Percentiles rank a stretch among this genome's conserved stretches.
Conservation (phyloP, 805 yeast species). For the Cyberlindnera samutprakarnensis region DNA sequence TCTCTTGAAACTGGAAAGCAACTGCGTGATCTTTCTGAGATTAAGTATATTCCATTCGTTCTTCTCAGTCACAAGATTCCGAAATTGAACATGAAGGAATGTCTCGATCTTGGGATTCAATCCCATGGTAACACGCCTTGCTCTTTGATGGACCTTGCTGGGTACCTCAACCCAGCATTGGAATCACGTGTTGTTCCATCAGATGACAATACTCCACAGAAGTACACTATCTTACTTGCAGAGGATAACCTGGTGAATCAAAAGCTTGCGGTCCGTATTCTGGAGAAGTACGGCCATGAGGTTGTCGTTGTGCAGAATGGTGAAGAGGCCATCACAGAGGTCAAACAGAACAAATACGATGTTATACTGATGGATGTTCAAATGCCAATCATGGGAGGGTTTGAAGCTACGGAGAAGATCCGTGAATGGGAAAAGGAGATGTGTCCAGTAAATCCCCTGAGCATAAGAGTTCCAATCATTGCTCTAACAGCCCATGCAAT, state of each 20-base stretch:
- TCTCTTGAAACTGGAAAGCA: slow-evolving; percentile 66
- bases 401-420: slow-evolving; percentile 81
- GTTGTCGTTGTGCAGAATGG: slow-evolving; percentile 86
- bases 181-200: slow-evolving; percentile 78
- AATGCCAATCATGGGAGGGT: slow-evolving; percentile 94
- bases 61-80: slow-evolving; percentile 70
- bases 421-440: slow-evolving; percentile 81
- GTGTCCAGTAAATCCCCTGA: slow-evolving; percentile 58
- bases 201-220: slow-evolving; percentile 69
- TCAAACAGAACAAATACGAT: slow-evolving; percentile 59
- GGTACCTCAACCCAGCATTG: slow-evolving; percentile 76
- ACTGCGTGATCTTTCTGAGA: slow-evolving; percentile 62
- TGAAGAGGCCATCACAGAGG: slow-evolving; percentile 69
- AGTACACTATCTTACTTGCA: slow-evolving; percentile 69
- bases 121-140: slow-evolving; percentile 89
- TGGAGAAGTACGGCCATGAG: slow-evolving; percentile 78
- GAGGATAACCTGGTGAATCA: slow-evolving; percentile 86
- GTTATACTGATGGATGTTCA: slow-evolving; percentile 88
- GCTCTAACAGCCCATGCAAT: slow-evolving; percentile 91
- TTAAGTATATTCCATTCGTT: slow-evolving; percentile 81
- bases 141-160: slow-evolving; percentile 71
- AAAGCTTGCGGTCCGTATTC: slow-evolving; percentile 75
- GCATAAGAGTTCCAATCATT: slow-evolving; percentile 76
- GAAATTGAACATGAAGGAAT: slow-evolving; percentile 69
- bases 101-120: slow-evolving; percentile 80